Evolutionary conservation across 805 yeast genomes (phyloP).

Genomic region (Candida pini): DNA sequence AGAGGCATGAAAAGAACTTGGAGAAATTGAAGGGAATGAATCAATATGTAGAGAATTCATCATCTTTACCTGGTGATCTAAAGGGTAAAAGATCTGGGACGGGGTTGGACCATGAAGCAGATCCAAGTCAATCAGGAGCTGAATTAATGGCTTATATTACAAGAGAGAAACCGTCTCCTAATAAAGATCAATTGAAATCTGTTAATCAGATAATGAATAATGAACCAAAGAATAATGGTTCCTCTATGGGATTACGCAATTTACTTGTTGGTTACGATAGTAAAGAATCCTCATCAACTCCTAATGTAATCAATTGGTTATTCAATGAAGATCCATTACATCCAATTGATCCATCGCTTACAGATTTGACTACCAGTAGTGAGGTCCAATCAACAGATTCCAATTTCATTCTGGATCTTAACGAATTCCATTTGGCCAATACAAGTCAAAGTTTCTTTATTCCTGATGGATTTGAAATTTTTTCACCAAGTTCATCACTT

Average conservation of each 20-base stretch:
- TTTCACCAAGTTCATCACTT: constrained; percentile 17
- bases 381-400: not conserved
- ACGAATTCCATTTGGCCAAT: constrained; percentile 21
- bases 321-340: constrained; percentile 17
- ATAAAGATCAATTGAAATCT: constrained; percentile 10
- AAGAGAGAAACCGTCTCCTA: constrained; percentile 2
- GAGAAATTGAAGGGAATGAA: constrained; percentile 2
- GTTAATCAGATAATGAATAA: constrained; percentile 15
- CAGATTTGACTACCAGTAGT: not conserved
- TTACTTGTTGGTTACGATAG: not conserved
- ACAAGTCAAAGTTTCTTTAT: constrained; percentile 25
- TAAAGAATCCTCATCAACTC: constrained; percentile 3
- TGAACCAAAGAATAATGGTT: constrained; percentile 1
- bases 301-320: constrained; percentile 25
- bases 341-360: not conserved
- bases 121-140: not conserved
- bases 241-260: too few species aligned
- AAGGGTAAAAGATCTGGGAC: constrained; percentile 2
- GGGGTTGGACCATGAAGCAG: not conserved
- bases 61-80: too few species aligned
- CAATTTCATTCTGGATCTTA: constrained; percentile 17
- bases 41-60: not conserved
- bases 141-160: constrained; percentile 1
- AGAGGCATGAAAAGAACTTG: constrained; percentile 33
- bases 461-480: constrained; percentile 25